Evolutionary conservation across 768 basidiomycete species (phyloP), one percentile per base, ranked within the genome.

Genomic region (Leccinum variicolor): DNA sequence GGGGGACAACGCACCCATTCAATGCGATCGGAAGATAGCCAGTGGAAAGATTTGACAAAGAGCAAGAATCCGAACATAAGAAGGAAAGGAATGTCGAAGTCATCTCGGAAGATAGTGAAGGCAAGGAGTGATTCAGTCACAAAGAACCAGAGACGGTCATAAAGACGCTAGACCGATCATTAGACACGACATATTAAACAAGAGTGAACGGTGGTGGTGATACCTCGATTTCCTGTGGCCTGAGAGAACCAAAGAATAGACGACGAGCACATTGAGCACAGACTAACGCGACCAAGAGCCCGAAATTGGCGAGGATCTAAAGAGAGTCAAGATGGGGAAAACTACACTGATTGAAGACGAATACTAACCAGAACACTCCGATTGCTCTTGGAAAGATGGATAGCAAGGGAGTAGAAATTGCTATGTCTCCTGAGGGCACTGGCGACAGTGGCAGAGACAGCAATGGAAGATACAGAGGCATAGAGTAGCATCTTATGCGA

Each of bases 11-110:
- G 64, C 59, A 96, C 96, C 84, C 92, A 95, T 83, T 99, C 97
- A 53, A 99, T 90, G 50, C 97, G 84, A 73, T 98, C 97, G 6
- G 86, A 84, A 56, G 95, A 85, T 31, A 99, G 82, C 97, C 97
- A 99, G 70, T 99, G 97, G 74, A 98, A 98, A 48, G 93, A 94
- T 70, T 98, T 98, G 63, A 97, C 82, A 63, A 97, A 96, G 15
- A 98, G 83, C 11, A 99, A 77, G 66, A 93, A 85, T n/a, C 90
- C 89, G 69, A 98, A 98, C 88, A 96, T 93, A 63, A 94, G 76
- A 47, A 89, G 89, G 69, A 98, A 98, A 4, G 87, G 84, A n/a
- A 87, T 82, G 73, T 95, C 92, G 69, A 96, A 94, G 72, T 94
- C 92, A 73, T 95, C 92, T 58, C 94, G 83, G 75, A 99, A 99